A percentile compares a stretch with the other conserved stretches of the same genome.
These are phyloP conservation scores for Pyrenochaeta sp. DNA, from an alignment of 2,329 filamentous ascomycete species.

Conservation along the genomic window DNA sequence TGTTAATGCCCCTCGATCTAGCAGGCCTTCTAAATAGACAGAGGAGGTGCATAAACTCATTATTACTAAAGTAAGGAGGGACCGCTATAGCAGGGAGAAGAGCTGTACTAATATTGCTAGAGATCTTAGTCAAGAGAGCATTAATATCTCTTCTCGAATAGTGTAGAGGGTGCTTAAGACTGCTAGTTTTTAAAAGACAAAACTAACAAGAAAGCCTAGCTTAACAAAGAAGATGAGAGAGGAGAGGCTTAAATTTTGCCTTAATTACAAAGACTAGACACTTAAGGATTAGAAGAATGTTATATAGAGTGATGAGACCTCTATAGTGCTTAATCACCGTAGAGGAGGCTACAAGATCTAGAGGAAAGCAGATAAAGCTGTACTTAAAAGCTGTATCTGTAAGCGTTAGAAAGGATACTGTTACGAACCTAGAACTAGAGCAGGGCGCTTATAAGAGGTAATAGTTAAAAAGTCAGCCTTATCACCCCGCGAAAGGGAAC, in stretches of 20 bases:
- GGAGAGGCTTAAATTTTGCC: slow-evolving; percentile 4
- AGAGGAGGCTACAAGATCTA: slow-evolving; percentile 9
- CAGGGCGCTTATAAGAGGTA: too few relatives aligned
- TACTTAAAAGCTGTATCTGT: slow-evolving; percentile 13
- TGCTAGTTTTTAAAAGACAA: slow-evolving; percentile 4
- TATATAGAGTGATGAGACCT: slow-evolving; percentile 14
- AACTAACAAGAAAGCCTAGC: slow-evolving; percentile 4
- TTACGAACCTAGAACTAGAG: too few relatives aligned
- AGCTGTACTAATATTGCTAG: slow-evolving; percentile 18
- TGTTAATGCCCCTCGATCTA: slow-evolving; percentile 5
- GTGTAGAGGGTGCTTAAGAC: background rate
- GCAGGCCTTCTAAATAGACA: slow-evolving; percentile 4
- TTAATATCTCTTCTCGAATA: background rate
- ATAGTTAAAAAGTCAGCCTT: too few relatives aligned
- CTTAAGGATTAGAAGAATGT: slow-evolving; percentile 20
- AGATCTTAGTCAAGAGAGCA: slow-evolving; percentile 7
- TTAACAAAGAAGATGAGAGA: slow-evolving; percentile 11
- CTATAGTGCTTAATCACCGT: slow-evolving; percentile 7
- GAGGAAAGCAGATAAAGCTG: slow-evolving; percentile 10
- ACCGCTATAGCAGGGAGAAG: slow-evolving; percentile 18
- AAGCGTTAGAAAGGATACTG: slow-evolving; percentile 18
- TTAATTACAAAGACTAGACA: slow-evolving; percentile 6
- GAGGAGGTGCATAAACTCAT: background rate
- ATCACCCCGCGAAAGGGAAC: too few relatives aligned
- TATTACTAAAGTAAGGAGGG: slow-evolving; percentile 1